These are phyloP conservation scores for Myochromella boudieri DNA, from an alignment of 768 basidiomycete species.

Conservation along the genomic window DNA sequence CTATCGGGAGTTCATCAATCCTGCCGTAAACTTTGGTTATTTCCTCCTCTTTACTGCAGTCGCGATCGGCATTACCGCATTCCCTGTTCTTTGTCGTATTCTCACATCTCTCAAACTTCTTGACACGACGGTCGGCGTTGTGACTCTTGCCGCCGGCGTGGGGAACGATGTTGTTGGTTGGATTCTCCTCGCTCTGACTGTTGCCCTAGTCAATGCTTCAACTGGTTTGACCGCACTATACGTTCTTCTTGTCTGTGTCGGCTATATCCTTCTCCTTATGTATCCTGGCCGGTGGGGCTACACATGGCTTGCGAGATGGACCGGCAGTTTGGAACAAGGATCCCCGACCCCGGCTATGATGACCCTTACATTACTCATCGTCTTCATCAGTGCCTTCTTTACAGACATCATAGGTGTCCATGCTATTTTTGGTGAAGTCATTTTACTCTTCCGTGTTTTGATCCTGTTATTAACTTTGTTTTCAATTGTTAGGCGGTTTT, in stretches of 20 bases:
- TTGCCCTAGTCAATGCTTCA: constrained; percentile 81
- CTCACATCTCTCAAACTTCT: constrained; percentile 80
- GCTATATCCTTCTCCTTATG: constrained; percentile 65
- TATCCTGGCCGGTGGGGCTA: constrained; percentile 66
- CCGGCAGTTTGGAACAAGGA: constrained; percentile 72
- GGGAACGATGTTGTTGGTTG: constrained; percentile 79
- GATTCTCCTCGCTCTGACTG: constrained; percentile 80
- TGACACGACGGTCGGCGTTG: constrained; percentile 81
- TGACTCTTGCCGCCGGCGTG: constrained; percentile 81
- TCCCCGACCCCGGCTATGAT: constrained; percentile 75
- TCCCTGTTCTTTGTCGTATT: constrained; percentile 83
- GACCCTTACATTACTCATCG: constrained; percentile 73
- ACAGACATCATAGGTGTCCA: constrained; percentile 85
- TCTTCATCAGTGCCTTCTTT: constrained; percentile 76
- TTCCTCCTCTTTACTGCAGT: constrained; percentile 87
- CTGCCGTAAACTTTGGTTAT: constrained; percentile 65
- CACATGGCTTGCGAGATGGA: constrained; percentile 62
- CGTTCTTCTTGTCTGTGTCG: constrained; percentile 69
- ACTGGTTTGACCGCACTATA: constrained; percentile 76
- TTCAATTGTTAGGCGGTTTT: constrained; percentile 61
- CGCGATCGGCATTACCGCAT: constrained; percentile 79
- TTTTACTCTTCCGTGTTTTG: not conserved
- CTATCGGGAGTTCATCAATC: constrained; percentile 66
- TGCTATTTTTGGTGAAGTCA: constrained; percentile 56
- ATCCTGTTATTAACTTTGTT: constrained; percentile 1